These are phyloP conservation scores for Globisporangium acanthophoron DNA, from an alignment of 352 stramenopile species.

Conservation along the genomic window DNA sequence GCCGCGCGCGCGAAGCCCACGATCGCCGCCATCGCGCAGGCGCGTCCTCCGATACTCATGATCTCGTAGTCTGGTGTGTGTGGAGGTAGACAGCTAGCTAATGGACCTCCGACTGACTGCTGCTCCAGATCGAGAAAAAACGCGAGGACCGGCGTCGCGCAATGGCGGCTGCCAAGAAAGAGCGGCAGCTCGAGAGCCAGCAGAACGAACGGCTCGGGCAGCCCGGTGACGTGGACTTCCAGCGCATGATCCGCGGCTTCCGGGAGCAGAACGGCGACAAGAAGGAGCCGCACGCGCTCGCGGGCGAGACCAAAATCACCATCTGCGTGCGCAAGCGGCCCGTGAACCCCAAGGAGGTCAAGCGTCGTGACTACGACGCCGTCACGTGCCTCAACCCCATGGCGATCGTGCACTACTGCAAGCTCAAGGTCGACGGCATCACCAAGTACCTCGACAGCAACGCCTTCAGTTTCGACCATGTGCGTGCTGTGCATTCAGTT, in stretches of 20 bases:
- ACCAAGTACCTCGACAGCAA: constrained; percentile 98
- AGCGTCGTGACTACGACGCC: constrained; percentile 93
- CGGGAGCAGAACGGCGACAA: constrained; percentile 73
- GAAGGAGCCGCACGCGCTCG: constrained; percentile 29
- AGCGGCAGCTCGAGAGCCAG: constrained; percentile 77
- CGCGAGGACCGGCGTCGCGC: constrained; percentile 75
- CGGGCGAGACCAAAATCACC: constrained; percentile 87
- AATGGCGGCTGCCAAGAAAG: constrained; percentile 83
- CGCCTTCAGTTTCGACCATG: constrained; percentile 89
- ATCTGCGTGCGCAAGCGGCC: constrained; percentile 96
- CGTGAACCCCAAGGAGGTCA: constrained; percentile 89
- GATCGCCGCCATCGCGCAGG: constrained; percentile 62
- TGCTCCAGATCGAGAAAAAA: constrained; percentile 74
- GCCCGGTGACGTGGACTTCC: constrained; percentile 88
- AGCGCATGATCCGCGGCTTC: constrained; percentile 88
- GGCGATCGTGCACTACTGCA: constrained; percentile 95
- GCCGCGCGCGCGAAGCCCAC: constrained; percentile 43
- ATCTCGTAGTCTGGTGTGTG: no score
- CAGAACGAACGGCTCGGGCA: constrained; percentile 76
- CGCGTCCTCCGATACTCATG: neutral
- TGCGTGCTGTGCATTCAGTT: constrained; percentile 12
- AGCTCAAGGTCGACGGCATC: constrained; percentile 97
- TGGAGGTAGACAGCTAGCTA: no score
- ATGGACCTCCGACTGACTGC: neutral
- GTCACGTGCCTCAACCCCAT: constrained; percentile 94